These are phyloP conservation scores for Tricholomella constricta DNA, from an alignment of 768 basidiomycete genomes.

Conservation along the genomic window DNA sequence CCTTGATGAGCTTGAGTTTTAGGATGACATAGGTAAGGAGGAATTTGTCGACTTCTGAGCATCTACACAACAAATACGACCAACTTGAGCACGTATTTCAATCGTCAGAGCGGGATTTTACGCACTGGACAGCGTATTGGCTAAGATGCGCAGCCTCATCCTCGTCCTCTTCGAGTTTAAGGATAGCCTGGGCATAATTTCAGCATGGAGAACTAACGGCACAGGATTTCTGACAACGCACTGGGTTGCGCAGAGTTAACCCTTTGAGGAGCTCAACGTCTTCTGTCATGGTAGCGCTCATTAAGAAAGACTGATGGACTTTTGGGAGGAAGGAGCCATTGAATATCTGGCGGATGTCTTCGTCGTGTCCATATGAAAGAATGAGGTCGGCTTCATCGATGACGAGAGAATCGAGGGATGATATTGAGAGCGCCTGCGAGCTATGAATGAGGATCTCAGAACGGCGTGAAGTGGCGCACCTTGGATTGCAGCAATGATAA, in stretches of 20 bases:
- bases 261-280: conserved; percentile 93
- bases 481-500: conserved; percentile 71
- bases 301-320: conserved; percentile 89
- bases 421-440: conserved; percentile 60
- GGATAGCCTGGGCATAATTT: conserved; percentile 58
- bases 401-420: conserved; percentile 78
- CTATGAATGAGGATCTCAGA: not conserved
- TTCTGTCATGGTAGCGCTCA: conserved; percentile 97
- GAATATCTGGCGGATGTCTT: conserved; percentile 76
- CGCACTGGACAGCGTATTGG: conserved; percentile 82
- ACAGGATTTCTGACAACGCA: conserved; percentile 37
- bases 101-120: not conserved
- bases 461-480: conserved; percentile 36
- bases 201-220: not conserved
- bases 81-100: conserved; percentile 1
- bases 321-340: conserved; percentile 72
- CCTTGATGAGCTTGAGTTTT: conserved; percentile 93
- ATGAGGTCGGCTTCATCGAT: conserved; percentile 99
- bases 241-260: conserved; percentile 83
- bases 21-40: conserved; percentile 94
- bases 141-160: conserved; percentile 79
- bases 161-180: conserved; percentile 86
- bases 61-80: conserved; percentile 43
- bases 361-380: conserved; percentile 94
- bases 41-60: conserved; percentile 96